Percentiles rank a stretch among this genome's conserved stretches.
phyloP scores from a whole-genome alignment of 352 stramenopile genomes.

The Sclerospora graminicola region DNA sequence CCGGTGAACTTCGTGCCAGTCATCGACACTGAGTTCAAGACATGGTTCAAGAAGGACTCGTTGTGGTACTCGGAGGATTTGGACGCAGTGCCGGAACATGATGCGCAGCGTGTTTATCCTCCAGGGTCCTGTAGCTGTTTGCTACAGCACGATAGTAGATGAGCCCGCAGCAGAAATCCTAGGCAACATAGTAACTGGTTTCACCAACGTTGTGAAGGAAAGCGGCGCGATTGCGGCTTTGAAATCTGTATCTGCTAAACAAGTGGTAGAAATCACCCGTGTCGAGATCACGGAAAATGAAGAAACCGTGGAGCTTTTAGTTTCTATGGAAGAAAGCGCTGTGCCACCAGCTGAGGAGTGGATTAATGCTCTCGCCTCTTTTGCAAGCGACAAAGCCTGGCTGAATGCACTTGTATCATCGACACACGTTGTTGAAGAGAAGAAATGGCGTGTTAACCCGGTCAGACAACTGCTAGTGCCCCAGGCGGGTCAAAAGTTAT shows the following conservation, averaged over 20 bases:
- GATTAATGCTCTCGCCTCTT: constrained; percentile 25
- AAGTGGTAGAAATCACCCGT: constrained; percentile 11
- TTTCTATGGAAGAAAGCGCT: constrained; percentile 14
- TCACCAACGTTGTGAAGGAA: constrained; percentile 33
- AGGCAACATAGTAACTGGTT: constrained; percentile 42
- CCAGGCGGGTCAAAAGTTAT: constrained; percentile 34
- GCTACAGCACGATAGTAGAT: constrained; percentile 61
- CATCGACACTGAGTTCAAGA: constrained; percentile 74
- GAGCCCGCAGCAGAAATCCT: constrained; percentile 79
- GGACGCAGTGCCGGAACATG: constrained; percentile 62
- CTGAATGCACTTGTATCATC: constrained; percentile 43
- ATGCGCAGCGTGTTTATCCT: constrained; percentile 76
- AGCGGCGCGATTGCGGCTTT: constrained; percentile 7
- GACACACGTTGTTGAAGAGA: constrained; percentile 27
- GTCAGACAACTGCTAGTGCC: constrained; percentile 41
- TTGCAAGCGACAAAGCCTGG: constrained; percentile 37
- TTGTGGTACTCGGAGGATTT: constrained; percentile 87
- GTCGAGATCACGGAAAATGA: constrained; percentile 20
- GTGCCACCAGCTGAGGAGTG: constrained; percentile 32
- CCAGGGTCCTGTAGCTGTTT: constrained; percentile 69
- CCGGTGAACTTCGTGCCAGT: constrained; percentile 82
- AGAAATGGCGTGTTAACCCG: constrained; percentile 66
- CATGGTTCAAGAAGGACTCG: constrained; percentile 87
- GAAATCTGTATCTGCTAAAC: background rate
- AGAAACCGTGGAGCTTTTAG: constrained; percentile 14